Evolutionary conservation across 257 asterid species (phyloP), one percentile per base, ranked within the genome.

Genomic region (Verbascum thapsus): DNA sequence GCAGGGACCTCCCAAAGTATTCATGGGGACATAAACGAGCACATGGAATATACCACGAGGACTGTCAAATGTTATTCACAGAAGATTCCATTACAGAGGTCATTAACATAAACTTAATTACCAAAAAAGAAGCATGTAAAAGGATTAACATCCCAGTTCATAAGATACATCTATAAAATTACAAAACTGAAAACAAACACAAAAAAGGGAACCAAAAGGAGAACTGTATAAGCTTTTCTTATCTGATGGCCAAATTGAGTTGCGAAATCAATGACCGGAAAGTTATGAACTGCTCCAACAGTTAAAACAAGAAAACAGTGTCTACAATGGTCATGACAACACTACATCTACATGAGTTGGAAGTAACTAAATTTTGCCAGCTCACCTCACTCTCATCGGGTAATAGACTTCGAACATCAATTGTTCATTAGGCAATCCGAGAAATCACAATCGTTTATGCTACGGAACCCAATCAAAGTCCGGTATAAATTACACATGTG

Each of bases 261-360:
- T 42, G 34, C 43, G 42, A 66, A 11, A 53, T 16, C 34, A 19
- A 61, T 61, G 38, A 45, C 37, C 62, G 38, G 41, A 34, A 20
- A 61, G 18, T 10, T 38, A 66, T 18, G 44, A 62, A 35, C 32
- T 53, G 40, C 39, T 45, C 18, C 35, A 7, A 53, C 58, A 47
- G 49, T 8, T 7, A 64, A 34, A 50, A 35, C 58, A 34, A 51
- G 41, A 56, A 67, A 32, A 61, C 16, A 38, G 53, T 40, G 15
- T 6, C 37, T 23, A 53, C 11, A 67, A 22, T 47, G 71, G 54
- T 63, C 61, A 19, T 55, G 67, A 50, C 17, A 45, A 61, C 70
- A 49, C 50, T 9, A 40, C 32, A 44, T 60, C 43, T 42, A 48
- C 67, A 54, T 49, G 57, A 62, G 10, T 34, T 34, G 47, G 10